Percentiles rank a stretch among this genome's conserved stretches.
These are phyloP conservation scores for Flaveria bidentis DNA, from an alignment of 129 eudicot species.

Conservation along the genomic window DNA sequence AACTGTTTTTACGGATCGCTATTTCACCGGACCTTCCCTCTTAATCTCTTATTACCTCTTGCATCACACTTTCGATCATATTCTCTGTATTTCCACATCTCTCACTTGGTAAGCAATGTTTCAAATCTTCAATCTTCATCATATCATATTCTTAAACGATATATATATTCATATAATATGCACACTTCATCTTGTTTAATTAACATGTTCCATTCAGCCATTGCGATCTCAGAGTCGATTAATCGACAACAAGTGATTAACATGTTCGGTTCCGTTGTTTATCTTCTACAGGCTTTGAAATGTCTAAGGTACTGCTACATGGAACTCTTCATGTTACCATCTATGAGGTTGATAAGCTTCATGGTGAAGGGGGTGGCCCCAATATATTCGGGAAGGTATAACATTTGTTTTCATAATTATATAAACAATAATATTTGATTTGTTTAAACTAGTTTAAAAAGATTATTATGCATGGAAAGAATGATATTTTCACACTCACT, in stretches of 20 bases:
- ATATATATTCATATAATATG: constrained; percentile 1
- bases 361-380: constrained; percentile 36
- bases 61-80: constrained; percentile 23
- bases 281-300: constrained; percentile 31
- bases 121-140: not conserved
- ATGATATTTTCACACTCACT: too few relatives aligned
- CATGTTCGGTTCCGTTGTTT: not conserved
- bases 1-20: constrained; percentile 43
- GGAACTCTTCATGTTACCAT: constrained; percentile 76
- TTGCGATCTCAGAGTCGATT: not conserved
- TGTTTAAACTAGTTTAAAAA: too few relatives aligned
- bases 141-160: constrained; percentile 1
- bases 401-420: not conserved
- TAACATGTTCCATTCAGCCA: not conserved
- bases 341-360: constrained; percentile 60
- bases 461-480: too few relatives aligned
- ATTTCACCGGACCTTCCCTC: constrained; percentile 13
- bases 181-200: not conserved
- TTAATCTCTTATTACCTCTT: constrained; percentile 27
- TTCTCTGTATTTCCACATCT: constrained; percentile 16
- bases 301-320: constrained; percentile 65
- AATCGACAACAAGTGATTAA: not conserved
- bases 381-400: constrained; percentile 52
- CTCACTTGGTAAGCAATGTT: constrained; percentile 5
- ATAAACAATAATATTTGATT: too few relatives aligned